Evolutionary conservation across 2,329 filamentous ascomycete species (phyloP).

Genomic region (Decorospora gaudefroyi): DNA sequence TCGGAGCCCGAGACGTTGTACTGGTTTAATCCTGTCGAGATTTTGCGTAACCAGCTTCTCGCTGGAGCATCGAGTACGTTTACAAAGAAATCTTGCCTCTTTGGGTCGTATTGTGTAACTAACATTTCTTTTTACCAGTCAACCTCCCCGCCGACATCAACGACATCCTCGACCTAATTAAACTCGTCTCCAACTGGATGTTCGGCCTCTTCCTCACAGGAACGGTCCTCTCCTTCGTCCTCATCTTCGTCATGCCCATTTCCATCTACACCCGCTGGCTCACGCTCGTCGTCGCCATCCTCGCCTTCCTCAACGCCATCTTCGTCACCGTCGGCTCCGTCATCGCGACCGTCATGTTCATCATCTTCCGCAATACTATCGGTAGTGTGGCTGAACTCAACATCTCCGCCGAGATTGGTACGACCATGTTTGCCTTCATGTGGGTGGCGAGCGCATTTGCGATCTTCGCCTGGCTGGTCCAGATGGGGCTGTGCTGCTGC

Average conservation of each 20-base stretch:
- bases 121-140: constrained; percentile 54
- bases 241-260: constrained; percentile 67
- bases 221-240: constrained; percentile 69
- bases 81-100: too few relatives aligned
- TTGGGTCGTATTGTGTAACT: too few relatives aligned
- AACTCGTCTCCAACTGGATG: constrained; percentile 79
- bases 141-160: constrained; percentile 75
- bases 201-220: constrained; percentile 82
- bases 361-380: constrained; percentile 79
- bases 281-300: constrained; percentile 68
- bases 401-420: constrained; percentile 71
- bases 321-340: constrained; percentile 70
- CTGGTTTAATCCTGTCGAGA: constrained; percentile 89
- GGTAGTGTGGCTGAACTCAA: constrained; percentile 72
- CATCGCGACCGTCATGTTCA: constrained; percentile 81
- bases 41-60: constrained; percentile 78
- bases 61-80: constrained; percentile 73
- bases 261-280: constrained; percentile 58
- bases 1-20: constrained; percentile 71
- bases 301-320: constrained; percentile 70
- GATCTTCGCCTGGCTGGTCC: constrained; percentile 70
- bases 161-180: constrained; percentile 73
- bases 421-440: constrained; percentile 82
- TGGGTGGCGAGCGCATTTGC: constrained; percentile 76
- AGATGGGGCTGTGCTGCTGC: constrained; percentile 78